Evolutionary conservation across 2,329 filamentous ascomycete genomes (phyloP), one percentile per base, ranked within the genome.

Genomic region (Didymellaceae sp.): DNA sequence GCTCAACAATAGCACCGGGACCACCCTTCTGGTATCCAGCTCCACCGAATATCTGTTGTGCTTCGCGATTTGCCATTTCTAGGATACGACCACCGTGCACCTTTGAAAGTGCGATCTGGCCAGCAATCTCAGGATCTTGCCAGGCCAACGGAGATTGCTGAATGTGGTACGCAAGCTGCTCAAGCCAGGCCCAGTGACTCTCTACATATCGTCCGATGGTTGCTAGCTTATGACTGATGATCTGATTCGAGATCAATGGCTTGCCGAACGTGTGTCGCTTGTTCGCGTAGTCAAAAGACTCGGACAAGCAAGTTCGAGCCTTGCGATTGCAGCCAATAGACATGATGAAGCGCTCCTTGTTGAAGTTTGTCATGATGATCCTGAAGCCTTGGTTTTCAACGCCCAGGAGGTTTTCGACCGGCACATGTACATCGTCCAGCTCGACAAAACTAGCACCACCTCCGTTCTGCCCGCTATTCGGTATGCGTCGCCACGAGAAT

Each of bases 391-490:
- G 63, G 52, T 83, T 82, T 53, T 84, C 82, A 22, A 72, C 64
- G 4, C 82, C 82, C 2, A 86, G 58, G 1, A 84, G 71, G 46
- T 84, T 82, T 20, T 76, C 74, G 0, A 74, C 74, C 0, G 83
- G 82, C 0, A 86, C 83, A 13, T 70, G 58, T 2, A 85, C 82
- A 50, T 84, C 74, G 35, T 85, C 81, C 16, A 85, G 74, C 16
- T 80, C 78, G 39, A 85, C 76, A 54, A 80, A 84, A 0, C 80
- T 82, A 4, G 81, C 80, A 61, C 84, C 84, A 31, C 85, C 86
- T 5, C 84, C 84, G 59, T 85, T 82, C n/a, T 87, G 84, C 3
- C 86, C 86, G 20, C 81, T 85, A 66, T 89, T 88, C 43, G 80
- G 71, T 68, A 88, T 86, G 41, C 76, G 79, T 16, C 82, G 75